Conservation (phyloP, 176 grass and related monocot genomes). For the Puccinellia tenuiflora region DNA sequence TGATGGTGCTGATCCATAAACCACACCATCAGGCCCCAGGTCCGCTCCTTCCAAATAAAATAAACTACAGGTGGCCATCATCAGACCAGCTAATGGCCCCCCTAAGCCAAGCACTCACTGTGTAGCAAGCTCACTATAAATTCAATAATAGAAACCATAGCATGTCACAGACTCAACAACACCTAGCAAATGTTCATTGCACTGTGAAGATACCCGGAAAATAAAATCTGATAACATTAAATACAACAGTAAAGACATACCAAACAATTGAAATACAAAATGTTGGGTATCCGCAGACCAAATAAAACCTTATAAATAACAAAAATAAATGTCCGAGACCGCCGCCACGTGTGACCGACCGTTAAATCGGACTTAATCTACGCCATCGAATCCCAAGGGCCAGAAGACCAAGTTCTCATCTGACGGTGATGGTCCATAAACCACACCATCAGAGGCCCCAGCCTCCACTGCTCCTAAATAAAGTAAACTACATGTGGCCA, state of each 20-base stretch:
- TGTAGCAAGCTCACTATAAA: not conserved
- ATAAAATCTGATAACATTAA: not conserved
- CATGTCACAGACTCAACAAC: not conserved
- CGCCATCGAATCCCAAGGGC: not conserved
- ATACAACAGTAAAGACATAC: not conserved
- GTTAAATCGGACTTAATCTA: not conserved
- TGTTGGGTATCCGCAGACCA: not conserved
- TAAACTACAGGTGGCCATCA: not conserved
- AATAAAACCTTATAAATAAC: not conserved
- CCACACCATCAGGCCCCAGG: not conserved
- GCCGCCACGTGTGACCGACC: not conserved
- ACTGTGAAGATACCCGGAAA: not conserved
- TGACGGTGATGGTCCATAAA: not conserved
- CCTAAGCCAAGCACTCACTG: not conserved
- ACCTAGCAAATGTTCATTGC: not conserved
- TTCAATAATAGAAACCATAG: not conserved
- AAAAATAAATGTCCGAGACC: not conserved
- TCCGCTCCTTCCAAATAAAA: not conserved
- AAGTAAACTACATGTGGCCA: not conserved
- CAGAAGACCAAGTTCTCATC: not conserved
- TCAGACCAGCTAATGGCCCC: not conserved
- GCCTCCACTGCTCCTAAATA: not conserved
- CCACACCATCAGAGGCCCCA: not conserved
- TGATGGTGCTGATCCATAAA: not conserved
- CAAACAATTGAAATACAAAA: not conserved